Base-by-base conservation (phyloP, 108 stramenopile genomes). In the Discostella pseudostelligera region DNA sequence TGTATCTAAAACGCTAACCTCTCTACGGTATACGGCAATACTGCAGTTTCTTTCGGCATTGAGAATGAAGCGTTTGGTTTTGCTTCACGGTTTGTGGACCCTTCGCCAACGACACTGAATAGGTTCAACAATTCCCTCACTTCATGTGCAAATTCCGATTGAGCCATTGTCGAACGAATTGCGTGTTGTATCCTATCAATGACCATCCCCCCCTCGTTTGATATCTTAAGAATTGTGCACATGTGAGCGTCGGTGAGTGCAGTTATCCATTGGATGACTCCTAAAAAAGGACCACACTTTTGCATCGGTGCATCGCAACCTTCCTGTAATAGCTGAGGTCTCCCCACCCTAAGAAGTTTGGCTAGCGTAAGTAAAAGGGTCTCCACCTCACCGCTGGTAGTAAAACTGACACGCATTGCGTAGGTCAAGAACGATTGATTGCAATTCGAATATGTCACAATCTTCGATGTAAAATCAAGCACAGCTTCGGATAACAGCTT, bases 381-480 rank as follows among this genome's bases (percentile, higher is more conserved):
- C 56, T 78, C 77, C 13, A 67, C 70, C 48, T 78, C 77, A 62
- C 26, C 56, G 43, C 53, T 37, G 25, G 44, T 56, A 21, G 59
- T 26, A 22, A 78, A 19, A 42, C 50, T 39, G 47, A 62, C 61
- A 48, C 53, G 64, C 53, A 78, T 61, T 42, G 77, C 70, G 42
- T 66, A 67, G 60, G 58, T 71, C 60, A 78, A 51, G 36, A 78
- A 62, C 1, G 77, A 70, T 12, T 60, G 77, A 55, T 78, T 78
- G 39, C 77, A 78, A 32, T 50, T 78, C 11, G 77, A 78, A 36
- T 78, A 70, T 44, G 36, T 71, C 12, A 78, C 69, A 78, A 78
- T 50, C 64, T 62, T 78, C 3, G 69, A 70, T 9, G 69, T 78
- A 20, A 70, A 71, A 53, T 70, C 65, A 35, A 78, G 65, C 3